phyloP scores from a whole-genome alignment of 1,284 basidiomycete genomes.

The Chalciporus piperatoides region DNA sequence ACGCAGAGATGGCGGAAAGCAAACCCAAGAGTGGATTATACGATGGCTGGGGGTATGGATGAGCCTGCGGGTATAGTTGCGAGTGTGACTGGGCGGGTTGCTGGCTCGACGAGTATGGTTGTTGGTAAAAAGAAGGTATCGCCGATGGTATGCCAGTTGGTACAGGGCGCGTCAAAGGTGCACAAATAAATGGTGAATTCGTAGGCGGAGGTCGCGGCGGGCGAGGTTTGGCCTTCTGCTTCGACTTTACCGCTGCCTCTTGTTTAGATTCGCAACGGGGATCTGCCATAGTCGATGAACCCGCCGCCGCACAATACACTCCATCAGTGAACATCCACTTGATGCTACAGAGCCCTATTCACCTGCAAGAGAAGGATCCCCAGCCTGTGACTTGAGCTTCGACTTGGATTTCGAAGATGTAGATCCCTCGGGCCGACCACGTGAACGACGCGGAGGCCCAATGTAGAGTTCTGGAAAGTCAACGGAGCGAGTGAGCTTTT shows the following conservation, averaged over 20 bases:
- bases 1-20: conserved; percentile 17
- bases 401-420: conserved; percentile 22
- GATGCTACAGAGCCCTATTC: neutral
- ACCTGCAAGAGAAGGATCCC: conserved; percentile 13
- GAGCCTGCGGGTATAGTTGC: conserved; percentile 1
- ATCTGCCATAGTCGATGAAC: neutral
- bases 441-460: conserved; percentile 30
- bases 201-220: conserved; percentile 12
- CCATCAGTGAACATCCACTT: conserved; percentile 1
- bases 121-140: conserved; percentile 19
- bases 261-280: conserved; percentile 1
- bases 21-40: conserved; percentile 11
- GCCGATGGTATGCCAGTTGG: neutral
- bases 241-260: conserved; percentile 3
- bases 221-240: conserved; percentile 17
- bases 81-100: conserved; percentile 6
- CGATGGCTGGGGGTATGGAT: neutral
- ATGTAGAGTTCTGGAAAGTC: conserved; percentile 35
- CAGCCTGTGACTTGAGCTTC: conserved; percentile 2
- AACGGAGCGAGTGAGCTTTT: conserved; percentile 29
- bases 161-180: conserved; percentile 21
- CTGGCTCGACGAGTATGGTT: conserved; percentile 3
- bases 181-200: conserved; percentile 25
- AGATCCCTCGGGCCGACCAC: conserved; percentile 31
- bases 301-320: conserved; percentile 5